Evolutionary conservation across 169 alveolate species (phyloP).

Genomic region (Condylostoma magnum): DNA sequence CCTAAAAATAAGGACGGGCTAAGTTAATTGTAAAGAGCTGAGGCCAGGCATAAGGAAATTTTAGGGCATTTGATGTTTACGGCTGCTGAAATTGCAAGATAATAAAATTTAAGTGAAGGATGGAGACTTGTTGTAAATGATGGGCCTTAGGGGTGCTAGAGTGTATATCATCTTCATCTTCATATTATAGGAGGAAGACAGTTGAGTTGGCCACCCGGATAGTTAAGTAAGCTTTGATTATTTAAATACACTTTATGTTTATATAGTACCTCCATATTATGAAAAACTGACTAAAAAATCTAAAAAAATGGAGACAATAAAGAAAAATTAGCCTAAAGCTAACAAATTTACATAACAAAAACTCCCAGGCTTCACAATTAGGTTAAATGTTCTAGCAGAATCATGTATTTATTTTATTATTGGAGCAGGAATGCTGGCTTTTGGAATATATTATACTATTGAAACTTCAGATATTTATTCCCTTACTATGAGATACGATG

Average conservation of each 20-base stretch:
- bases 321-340: too few species aligned
- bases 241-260: neutral
- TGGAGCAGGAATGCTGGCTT: too few species aligned
- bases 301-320: too few species aligned
- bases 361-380: too few species aligned
- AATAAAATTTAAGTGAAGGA: slow-evolving; percentile 59
- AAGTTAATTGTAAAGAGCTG: slow-evolving; percentile 43
- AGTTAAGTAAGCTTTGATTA: too few species aligned
- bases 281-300: too few species aligned
- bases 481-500: slow-evolving; percentile 11
- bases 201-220: slow-evolving; percentile 78
- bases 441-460: too few species aligned
- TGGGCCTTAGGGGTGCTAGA: slow-evolving; percentile 64
- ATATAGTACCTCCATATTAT: too few species aligned
- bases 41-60: slow-evolving; percentile 46
- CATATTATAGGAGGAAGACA: slow-evolving; percentile 77
- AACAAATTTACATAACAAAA: too few species aligned
- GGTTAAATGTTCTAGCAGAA: too few species aligned
- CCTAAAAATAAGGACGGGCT: slow-evolving; percentile 57
- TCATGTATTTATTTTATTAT: too few species aligned
- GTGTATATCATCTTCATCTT: slow-evolving; percentile 71
- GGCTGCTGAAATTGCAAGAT: slow-evolving; percentile 46
- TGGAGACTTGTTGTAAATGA: slow-evolving; percentile 70
- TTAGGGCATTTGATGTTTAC: slow-evolving; percentile 63
- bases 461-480: neutral